phyloP scores from a whole-genome alignment of 1,139 yeast genomes.

The Saccharomycopsis hybrid region DNA sequence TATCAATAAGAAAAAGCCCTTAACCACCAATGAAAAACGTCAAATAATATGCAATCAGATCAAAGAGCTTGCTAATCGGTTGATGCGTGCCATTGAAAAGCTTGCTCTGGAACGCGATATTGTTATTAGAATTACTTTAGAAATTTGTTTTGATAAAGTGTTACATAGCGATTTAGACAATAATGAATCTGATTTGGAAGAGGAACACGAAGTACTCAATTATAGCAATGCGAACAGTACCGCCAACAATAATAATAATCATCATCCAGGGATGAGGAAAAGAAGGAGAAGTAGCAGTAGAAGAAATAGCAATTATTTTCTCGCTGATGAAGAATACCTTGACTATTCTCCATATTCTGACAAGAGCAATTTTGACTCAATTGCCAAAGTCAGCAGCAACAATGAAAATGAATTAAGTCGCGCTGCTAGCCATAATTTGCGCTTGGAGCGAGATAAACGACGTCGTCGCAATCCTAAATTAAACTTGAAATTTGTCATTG shows the following conservation, averaged over 20 bases:
- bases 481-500: conserved; percentile 16
- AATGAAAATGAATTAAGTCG: neutral
- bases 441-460: neutral
- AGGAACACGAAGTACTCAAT: no score
- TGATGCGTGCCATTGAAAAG: conserved; percentile 7
- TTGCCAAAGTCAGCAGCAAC: neutral
- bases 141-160: conserved; percentile 19
- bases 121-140: conserved; percentile 17
- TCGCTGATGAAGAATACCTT: neutral
- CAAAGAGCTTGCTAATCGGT: conserved; percentile 1
- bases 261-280: no score
- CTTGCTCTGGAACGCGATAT: conserved; percentile 8
- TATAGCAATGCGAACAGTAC: no score
- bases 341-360: neutral
- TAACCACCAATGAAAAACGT: conserved; percentile 2
- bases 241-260: neutral
- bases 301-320: no score
- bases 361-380: conserved; percentile 1
- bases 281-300: neutral
- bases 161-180: conserved; percentile 12
- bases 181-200: conserved; percentile 11
- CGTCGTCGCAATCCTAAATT: neutral
- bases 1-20: neutral
- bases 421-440: neutral
- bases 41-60: conserved; percentile 4